Base-by-base conservation (phyloP, 129 eudicot species). In the Smallanthus sonchifolius region DNA sequence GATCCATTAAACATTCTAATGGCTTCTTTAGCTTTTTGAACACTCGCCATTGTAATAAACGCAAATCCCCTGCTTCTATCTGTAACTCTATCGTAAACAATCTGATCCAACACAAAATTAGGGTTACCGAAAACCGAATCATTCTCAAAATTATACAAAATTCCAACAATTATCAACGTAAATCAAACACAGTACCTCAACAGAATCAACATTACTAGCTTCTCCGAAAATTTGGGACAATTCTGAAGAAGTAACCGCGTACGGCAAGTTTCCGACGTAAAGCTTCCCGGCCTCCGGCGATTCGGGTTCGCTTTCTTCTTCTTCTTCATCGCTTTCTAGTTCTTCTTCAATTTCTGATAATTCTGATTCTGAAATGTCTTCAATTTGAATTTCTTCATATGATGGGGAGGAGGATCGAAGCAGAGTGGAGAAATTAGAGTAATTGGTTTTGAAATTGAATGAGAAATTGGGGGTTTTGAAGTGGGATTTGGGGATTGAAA, bases 61-160 rank as follows among this genome's bases (percentile, higher is more conserved):
- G 89, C 97, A 82, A 95, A 95, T 37, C 99, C 99, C 13, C 99
- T 82, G 55, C 99, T 95, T 79, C 97, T 91, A 66, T 86, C 99
- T 10, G 99, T 95, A 35, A 91, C 90, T 73, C 87, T 85, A 61
- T 88, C 95, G 67, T 95, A 95, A 20, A 90, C 86, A 73, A 95
- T 88, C 99, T 95, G 81, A 75, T 28, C 69, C 72, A 78, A 43
- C 60, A 24, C 48, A 77, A 76, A 76, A 35, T 36, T 49, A 71
- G 60, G 48, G 65, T 63, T 38, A 49, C 51, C 28, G 60, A 10
- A 69, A 30, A 10, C 42, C 17, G 37, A 57, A 36, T 9, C 48
- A 14, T 19, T 40, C 55, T 19, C 35, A 72, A 79, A 67, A 49
- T 36, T 17, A 14, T 2, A 67, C 67, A 70, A 20, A 36, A 15